Evolutionary conservation across 192 early-diverging fungal species (phyloP), one percentile per base, ranked within the genome.

Genomic region (Spizellomyces sp.): DNA sequence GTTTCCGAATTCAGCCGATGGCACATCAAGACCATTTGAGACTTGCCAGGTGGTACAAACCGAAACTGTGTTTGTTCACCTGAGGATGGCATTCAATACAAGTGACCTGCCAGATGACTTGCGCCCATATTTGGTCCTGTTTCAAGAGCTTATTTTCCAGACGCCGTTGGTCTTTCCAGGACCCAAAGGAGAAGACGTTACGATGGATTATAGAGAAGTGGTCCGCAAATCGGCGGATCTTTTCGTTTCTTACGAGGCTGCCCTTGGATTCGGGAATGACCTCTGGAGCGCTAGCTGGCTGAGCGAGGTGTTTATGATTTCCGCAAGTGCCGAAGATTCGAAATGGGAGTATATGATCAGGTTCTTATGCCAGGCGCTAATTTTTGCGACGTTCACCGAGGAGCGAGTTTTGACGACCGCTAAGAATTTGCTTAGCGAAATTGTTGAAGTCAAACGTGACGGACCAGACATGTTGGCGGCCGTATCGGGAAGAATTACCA

Each of bases 121-220:
- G 36, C 86, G 88, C 8, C 86, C 88, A 10, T 92, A 87, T 78
- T 64, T 94, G 46, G 84, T 87, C 8, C 79, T 94, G 54, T 91
- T 94, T 80, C 89, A 91, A 55, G 92, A 91, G 58, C 78, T 92
- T n/a, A 46, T 94, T 17, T 88, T 94, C 64, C 79, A 86, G 64
- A 67, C 66, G 15, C 64, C 75, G 14, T 27, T 85, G 36, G 47
- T 42, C 7, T 14, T 75, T 1, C 64, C 70, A 4, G 17, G 46
- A 17, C 27, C 62, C 14, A 58, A 9, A 22, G 66, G 60, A 5
- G 45, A 27, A 9, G 60, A 21, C 44, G 46, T 14, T 5, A 52
- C 17, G 17, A 56, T 85, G 67, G 74, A 75, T 59, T 85, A 83
- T 70, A 68, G 67, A 45, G 72, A 78, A 9, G 77, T 78, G 10